Evolutionary conservation across 2,329 filamentous ascomycete species (phyloP).

Genomic region (Cytospora paraplurivora): DNA sequence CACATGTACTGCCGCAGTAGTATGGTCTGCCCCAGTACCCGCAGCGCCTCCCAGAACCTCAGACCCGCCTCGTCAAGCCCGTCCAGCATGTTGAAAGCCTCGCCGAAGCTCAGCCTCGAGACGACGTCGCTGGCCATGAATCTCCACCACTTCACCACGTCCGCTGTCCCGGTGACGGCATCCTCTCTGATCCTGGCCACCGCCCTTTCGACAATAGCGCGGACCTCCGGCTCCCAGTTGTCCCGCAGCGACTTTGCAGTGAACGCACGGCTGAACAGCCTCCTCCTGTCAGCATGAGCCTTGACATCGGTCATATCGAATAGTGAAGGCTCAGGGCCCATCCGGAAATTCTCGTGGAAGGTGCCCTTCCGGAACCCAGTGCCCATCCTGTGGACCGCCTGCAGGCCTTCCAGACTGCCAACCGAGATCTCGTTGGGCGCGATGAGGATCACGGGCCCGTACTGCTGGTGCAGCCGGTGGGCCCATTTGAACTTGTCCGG

Average conservation of each 20-base stretch:
- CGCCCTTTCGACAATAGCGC: slow-evolving; percentile 20
- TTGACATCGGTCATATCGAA: slow-evolving; percentile 29
- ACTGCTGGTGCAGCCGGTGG: slow-evolving; percentile 10
- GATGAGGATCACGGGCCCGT: slow-evolving; percentile 18
- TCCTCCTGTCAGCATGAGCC: slow-evolving; percentile 27
- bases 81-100: slow-evolving; percentile 48
- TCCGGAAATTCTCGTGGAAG: slow-evolving; percentile 29
- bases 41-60: slow-evolving; percentile 18
- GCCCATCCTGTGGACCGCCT: slow-evolving; percentile 22
- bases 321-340: slow-evolving; percentile 28
- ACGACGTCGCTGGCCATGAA: slow-evolving; percentile 50
- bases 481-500: slow-evolving; percentile 17
- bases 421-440: slow-evolving; percentile 23
- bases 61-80: slow-evolving; percentile 37
- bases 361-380: slow-evolving; percentile 29
- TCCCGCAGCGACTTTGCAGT: slow-evolving; percentile 26
- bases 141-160: slow-evolving; percentile 49
- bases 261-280: slow-evolving; percentile 30
- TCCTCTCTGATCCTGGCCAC: slow-evolving; percentile 27
- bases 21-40: slow-evolving; percentile 15
- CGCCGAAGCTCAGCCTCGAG: slow-evolving; percentile 47
- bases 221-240: slow-evolving; percentile 30
- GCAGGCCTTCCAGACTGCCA: slow-evolving; percentile 17
- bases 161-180: slow-evolving; percentile 31
- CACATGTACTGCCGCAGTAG: slow-evolving; percentile 21